phyloP scores from a whole-genome alignment of 2,329 filamentous ascomycete genomes.

The Polytolypa hystricis region DNA sequence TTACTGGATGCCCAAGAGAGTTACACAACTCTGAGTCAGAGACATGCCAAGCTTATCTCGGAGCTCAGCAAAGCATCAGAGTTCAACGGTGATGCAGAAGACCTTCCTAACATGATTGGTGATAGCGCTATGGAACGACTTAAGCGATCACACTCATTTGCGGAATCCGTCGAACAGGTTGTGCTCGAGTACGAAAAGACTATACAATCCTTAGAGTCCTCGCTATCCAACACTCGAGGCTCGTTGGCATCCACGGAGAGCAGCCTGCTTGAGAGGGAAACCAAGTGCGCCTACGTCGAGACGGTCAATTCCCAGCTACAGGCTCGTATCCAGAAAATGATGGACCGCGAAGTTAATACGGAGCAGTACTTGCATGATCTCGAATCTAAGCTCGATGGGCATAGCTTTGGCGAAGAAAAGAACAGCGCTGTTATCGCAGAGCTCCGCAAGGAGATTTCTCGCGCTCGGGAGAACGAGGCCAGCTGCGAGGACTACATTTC shows the following conservation, averaged over 20 bases:
- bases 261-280: slow-evolving; percentile 80
- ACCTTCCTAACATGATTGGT: slow-evolving; percentile 46
- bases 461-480: slow-evolving; percentile 79
- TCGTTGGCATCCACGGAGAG: slow-evolving; percentile 79
- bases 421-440: slow-evolving; percentile 76
- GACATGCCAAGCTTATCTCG: slow-evolving; percentile 89
- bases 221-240: slow-evolving; percentile 74
- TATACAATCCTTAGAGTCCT: slow-evolving; percentile 85
- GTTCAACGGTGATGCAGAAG: slow-evolving; percentile 35
- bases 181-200: slow-evolving; percentile 98
- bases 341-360: slow-evolving; percentile 82
- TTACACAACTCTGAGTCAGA: slow-evolving; percentile 79
- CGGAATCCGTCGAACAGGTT: slow-evolving; percentile 89
- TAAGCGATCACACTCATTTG: slow-evolving; percentile 91
- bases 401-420: slow-evolving; percentile 85
- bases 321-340: slow-evolving; percentile 76
- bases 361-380: slow-evolving; percentile 89
- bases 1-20: slow-evolving; percentile 88
- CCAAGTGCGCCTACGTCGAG: slow-evolving; percentile 83
- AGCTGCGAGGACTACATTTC: slow-evolving; percentile 95
- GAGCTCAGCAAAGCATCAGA: slow-evolving; percentile 83
- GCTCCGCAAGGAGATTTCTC: slow-evolving; percentile 79
- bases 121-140: slow-evolving; percentile 78
- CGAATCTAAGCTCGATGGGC: slow-evolving; percentile 79
- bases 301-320: slow-evolving; percentile 87